phyloP scores from a whole-genome alignment of 2,329 filamentous ascomycete species.

The Camillea tinctor region DNA sequence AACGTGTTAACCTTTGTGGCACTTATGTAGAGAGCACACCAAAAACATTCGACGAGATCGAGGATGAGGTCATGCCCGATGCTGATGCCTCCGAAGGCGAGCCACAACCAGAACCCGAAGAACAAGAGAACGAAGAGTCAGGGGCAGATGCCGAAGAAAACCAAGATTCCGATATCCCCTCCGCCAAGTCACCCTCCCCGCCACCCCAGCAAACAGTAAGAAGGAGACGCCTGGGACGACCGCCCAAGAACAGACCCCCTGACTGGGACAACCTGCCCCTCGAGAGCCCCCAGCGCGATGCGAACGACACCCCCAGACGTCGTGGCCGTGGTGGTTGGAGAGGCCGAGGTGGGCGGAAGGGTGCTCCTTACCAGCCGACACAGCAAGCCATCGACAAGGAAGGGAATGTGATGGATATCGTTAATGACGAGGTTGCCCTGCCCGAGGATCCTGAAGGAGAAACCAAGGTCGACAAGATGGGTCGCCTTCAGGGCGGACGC shows the following conservation, averaged over 20 bases:
- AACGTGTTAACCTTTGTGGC: background rate
- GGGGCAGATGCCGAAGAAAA: constrained; percentile 32
- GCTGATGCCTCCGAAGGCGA: constrained; percentile 36
- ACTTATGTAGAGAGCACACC: constrained; percentile 48
- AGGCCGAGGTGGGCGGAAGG: constrained; percentile 62
- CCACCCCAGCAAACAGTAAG: constrained; percentile 64
- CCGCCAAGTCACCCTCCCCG: constrained; percentile 52
- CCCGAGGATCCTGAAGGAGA: constrained; percentile 87
- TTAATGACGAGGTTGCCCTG: constrained; percentile 87
- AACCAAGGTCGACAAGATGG: constrained; percentile 87
- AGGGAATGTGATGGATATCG: constrained; percentile 85
- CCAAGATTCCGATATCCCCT: constrained; percentile 37
- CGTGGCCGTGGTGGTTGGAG: constrained; percentile 71
- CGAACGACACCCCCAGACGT: constrained; percentile 57
- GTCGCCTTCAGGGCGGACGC: constrained; percentile 76
- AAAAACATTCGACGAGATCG: constrained; percentile 47
- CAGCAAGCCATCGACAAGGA: constrained; percentile 91
- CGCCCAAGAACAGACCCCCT: constrained; percentile 79
- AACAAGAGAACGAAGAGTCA: constrained; percentile 42
- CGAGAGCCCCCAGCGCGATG: constrained; percentile 53
- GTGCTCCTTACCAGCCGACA: constrained; percentile 71
- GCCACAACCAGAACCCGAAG: constrained; percentile 32
- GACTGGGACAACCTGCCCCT: constrained; percentile 68
- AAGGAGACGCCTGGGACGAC: constrained; percentile 77
- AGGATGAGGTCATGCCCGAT: constrained; percentile 52